Conservation (phyloP, 345 rosid species). For the Cardamine chenopodiifolia region DNA sequence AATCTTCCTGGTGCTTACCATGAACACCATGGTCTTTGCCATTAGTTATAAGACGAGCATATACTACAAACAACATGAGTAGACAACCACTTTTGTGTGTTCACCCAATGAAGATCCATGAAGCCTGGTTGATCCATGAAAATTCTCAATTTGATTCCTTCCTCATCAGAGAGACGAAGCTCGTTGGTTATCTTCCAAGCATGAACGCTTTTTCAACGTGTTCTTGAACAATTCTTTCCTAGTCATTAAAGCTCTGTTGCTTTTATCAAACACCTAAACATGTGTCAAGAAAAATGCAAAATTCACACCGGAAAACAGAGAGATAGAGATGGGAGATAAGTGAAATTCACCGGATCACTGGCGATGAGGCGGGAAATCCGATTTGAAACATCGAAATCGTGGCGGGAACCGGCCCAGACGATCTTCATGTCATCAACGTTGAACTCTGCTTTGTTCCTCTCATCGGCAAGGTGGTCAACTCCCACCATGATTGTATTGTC, state of each 20-base stretch:
- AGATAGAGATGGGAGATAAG: not conserved
- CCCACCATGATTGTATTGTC: slow-evolving; percentile 39
- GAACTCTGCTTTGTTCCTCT: slow-evolving; percentile 78
- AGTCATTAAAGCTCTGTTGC: slow-evolving; percentile 57
- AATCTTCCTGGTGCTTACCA: slow-evolving; percentile 49
- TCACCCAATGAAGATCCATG: slow-evolving; percentile 91
- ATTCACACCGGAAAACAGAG: not conserved
- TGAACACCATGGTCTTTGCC: slow-evolving; percentile 82
- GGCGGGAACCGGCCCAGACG: slow-evolving; percentile 88
- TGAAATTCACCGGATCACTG: slow-evolving; percentile 67
- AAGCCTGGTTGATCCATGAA: slow-evolving; percentile 79
- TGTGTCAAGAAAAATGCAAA: not conserved
- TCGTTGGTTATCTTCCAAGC: slow-evolving; percentile 80
- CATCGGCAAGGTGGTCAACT: slow-evolving; percentile 60
- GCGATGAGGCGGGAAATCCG: slow-evolving; percentile 84
- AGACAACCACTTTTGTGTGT: slow-evolving; percentile 52
- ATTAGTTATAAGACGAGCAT: slow-evolving; percentile 80
- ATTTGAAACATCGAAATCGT: slow-evolving; percentile 62
- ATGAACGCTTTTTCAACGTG: slow-evolving; percentile 66
- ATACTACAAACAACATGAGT: slow-evolving; percentile 89
- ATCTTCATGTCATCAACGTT: slow-evolving; percentile 82
- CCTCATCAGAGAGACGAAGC: slow-evolving; percentile 80
- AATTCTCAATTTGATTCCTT: slow-evolving; percentile 55
- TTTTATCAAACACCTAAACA: slow-evolving; percentile 69
- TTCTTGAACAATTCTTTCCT: slow-evolving; percentile 87